Base-by-base conservation (phyloP, 805 yeast genomes). In the Suhomyces pyralidae region DNA sequence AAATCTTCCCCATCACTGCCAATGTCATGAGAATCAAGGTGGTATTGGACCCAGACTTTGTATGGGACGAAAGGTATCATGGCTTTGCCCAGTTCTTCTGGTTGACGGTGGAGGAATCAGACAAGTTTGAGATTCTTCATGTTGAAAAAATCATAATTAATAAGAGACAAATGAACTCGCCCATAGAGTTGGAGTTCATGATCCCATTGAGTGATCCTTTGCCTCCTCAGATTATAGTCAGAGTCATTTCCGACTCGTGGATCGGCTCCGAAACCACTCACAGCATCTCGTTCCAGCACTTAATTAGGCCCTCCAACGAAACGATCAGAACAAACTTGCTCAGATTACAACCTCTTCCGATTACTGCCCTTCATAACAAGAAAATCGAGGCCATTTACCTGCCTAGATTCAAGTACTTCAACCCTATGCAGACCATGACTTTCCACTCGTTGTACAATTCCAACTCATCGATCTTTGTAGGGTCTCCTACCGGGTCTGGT, bases 401-500 rank as follows among this genome's bases (percentile, higher is more conserved):
- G 3, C 53, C 67, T 6, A 83, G 79, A 59, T 94, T 94, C 75
- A 81, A 81, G 52, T 93, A 88, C 69, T 94, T 94, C 79, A 94
- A 94, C 65, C 98, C 99, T 3, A 92, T 94, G 97, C 99, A 94
- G 70, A 93, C 98, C 0, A 93, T 93, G 98, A 81, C 87, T 0
- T 94, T 94, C 72, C 96, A 92, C 64, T 82, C 97, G 0, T 70
- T 94, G 45, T 94, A 92, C 71, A 84, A 94, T 67, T 73, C 86
- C 0, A 82, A 87, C 56, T 80, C 86, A 1, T 88, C 88, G 65
- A 92, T 87, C 0, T 88, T 94, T 67, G 89, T 94, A 45, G 99
- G 99, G 8, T 91, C 98, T 0, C 99, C 99, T 2, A 94, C 99
- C 2, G 99, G 99, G 0, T 81, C 86, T 0, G 99, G 99, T 59